Evolutionary conservation across 768 basidiomycete species (phyloP), one percentile per base, ranked within the genome.

Genomic region (Mycena albidolilacea): DNA sequence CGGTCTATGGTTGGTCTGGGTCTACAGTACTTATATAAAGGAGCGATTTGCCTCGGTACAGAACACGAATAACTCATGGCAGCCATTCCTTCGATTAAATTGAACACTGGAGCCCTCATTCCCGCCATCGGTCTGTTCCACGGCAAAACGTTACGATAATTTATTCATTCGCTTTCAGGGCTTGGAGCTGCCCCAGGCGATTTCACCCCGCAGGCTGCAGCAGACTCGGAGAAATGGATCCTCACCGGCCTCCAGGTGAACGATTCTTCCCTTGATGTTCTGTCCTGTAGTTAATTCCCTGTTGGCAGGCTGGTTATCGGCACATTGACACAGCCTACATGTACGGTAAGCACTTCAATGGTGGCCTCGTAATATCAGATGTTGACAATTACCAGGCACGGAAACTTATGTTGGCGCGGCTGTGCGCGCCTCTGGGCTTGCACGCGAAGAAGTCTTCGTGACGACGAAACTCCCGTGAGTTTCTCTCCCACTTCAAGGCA

Each of bases 391-490:
- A 43, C 23, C 58, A 82, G 81, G 69, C 57, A 88, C 86, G 7
- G 88, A 88, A 69, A 78, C 77, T 38, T 78, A 80, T 2, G 85
- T 88, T n/a, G 87, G 88, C 6, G 76, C 81, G 9, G 87, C 84
- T 0, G 81, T 91, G 63, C 83, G 82, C 52, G 85, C 81, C 14
- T 89, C 87, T 15, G 87, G 87, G 3, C 80, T 89, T 52, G 85
- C 87, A 4, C 84, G 89, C 30, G 83, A 85, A 43, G 82, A 89
- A 48, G 77, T 89, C 21, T 88, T 86, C 75, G 79, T 90, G 38
- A 89, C 88, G 0, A 88, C 88, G 15, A 90, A 90, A 75, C 80
- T 89, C 50, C 81, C 84, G 79, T 85, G 70, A 71, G 83, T 76
- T 35, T 30, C n/a, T 64, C 23, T 15, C 14, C 30, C 46, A 17